phyloP scores from a whole-genome alignment of 2,329 filamentous ascomycete species.

The Aspergillus tamarii region DNA sequence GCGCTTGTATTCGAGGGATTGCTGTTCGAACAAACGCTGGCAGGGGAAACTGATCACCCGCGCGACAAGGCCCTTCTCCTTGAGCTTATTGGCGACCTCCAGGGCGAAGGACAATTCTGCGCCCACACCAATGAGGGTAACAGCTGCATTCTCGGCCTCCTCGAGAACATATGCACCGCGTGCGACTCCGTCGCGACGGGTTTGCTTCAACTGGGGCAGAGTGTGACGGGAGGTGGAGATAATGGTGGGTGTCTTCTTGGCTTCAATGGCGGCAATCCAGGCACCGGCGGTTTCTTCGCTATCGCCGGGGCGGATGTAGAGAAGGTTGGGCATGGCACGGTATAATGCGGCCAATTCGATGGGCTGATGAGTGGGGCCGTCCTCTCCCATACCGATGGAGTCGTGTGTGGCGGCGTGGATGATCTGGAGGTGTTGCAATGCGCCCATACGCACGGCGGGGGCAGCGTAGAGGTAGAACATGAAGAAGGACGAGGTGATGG shows the following conservation, averaged over 20 bases:
- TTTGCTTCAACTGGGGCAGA: conserved; percentile 27
- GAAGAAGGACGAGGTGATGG: conserved; percentile 63
- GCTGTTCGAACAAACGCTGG: conserved; percentile 51
- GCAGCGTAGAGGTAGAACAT: conserved; percentile 66
- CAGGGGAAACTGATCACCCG: conserved; percentile 54
- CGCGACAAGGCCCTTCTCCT: conserved; percentile 26
- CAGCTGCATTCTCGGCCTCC: conserved; percentile 36
- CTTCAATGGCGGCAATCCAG: conserved; percentile 1
- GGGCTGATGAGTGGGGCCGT: conserved; percentile 21
- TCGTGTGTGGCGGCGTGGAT: conserved; percentile 23
- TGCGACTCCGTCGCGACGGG: conserved; percentile 42
- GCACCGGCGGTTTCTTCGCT: conserved; percentile 2
- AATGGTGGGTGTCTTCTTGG: conserved; percentile 12
- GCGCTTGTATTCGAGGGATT: conserved; percentile 47
- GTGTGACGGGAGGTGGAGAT: conserved; percentile 15
- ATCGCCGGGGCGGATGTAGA: conserved; percentile 1
- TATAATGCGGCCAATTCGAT: conserved; percentile 11
- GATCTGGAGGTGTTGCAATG: conserved; percentile 13
- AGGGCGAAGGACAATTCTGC: conserved; percentile 52
- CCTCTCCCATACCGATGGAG: conserved; percentile 17
- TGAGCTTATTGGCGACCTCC: conserved; percentile 41
- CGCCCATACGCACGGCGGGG: conserved; percentile 62
- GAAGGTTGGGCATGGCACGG: conserved; percentile 16
- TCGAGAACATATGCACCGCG: conserved; percentile 47
- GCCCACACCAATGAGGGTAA: conserved; percentile 54